phyloP scores from a whole-genome alignment of 305 asterid species.

The Fraxinus albicans region DNA sequence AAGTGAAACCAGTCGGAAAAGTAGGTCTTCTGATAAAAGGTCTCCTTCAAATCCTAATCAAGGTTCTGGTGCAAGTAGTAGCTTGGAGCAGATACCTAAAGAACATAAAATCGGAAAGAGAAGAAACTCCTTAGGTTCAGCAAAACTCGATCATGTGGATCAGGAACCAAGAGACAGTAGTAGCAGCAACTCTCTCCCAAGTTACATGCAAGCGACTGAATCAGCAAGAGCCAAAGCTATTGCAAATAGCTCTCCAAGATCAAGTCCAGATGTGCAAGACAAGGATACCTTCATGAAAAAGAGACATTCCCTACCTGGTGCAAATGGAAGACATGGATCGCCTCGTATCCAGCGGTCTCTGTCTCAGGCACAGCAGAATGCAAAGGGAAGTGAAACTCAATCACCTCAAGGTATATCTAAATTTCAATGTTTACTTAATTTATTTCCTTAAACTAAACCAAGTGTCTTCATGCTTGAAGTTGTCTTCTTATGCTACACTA shows the following conservation, averaged over 20 bases:
- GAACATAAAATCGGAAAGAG: slow-evolving; percentile 67
- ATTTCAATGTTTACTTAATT: slow-evolving; percentile 3
- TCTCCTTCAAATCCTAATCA: slow-evolving; percentile 41
- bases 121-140: slow-evolving; percentile 69
- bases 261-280: slow-evolving; percentile 87
- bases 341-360: slow-evolving; percentile 70
- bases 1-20: slow-evolving; percentile 51
- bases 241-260: slow-evolving; percentile 74
- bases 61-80: slow-evolving; percentile 50
- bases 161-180: slow-evolving; percentile 87
- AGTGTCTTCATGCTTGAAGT: not conserved
- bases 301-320: slow-evolving; percentile 79
- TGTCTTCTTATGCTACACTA: not conserved
- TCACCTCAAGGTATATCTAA: slow-evolving; percentile 82
- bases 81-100: slow-evolving; percentile 56
- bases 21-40: slow-evolving; percentile 49
- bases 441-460: not conserved
- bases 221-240: slow-evolving; percentile 95
- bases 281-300: slow-evolving; percentile 66
- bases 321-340: slow-evolving; percentile 79
- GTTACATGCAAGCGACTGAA: slow-evolving; percentile 98
- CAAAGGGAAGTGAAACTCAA: slow-evolving; percentile 62
- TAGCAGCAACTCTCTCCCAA: slow-evolving; percentile 73
- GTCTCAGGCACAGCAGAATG: slow-evolving; percentile 71
- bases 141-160: slow-evolving; percentile 60